phyloP scores from a whole-genome alignment of 805 yeast genomes.

The Cyberlindnera euphorbiiphila region DNA sequence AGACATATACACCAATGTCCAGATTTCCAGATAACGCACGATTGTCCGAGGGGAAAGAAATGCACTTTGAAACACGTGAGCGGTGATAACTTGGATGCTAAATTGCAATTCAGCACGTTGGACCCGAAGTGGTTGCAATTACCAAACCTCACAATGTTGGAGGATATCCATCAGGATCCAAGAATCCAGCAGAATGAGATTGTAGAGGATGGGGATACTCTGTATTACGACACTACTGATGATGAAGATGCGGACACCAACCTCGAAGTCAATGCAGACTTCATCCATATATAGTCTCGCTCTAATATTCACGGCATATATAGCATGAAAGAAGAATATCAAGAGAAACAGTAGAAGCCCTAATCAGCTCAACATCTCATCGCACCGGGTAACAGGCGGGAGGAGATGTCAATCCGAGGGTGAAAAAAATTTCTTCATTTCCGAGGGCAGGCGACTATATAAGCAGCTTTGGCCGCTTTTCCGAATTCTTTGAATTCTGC shows the following conservation, averaged over 20 bases:
- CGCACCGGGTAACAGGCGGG: constrained; percentile 19
- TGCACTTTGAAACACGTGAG: constrained; percentile 53
- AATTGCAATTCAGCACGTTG: constrained; percentile 22
- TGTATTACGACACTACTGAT: constrained; percentile 11
- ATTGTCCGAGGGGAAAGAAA: constrained; percentile 47
- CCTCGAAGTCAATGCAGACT: constrained; percentile 27
- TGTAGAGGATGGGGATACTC: constrained; percentile 12
- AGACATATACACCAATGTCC: constrained; percentile 66
- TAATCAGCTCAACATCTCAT: not conserved
- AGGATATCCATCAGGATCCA: constrained; percentile 21
- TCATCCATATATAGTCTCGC: constrained; percentile 24
- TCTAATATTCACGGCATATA: not conserved
- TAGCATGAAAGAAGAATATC: not conserved
- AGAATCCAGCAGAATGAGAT: constrained; percentile 23
- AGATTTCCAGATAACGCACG: constrained; percentile 58
- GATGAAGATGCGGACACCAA: constrained; percentile 24
- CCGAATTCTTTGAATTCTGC: constrained; percentile 10
- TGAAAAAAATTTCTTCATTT: constrained; percentile 7
- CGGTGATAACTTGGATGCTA: constrained; percentile 25
- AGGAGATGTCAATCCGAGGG: constrained; percentile 1
- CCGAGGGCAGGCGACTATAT: constrained; percentile 26
- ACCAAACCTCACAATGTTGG: constrained; percentile 22
- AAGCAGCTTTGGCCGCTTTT: constrained; percentile 26
- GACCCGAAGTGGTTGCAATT: constrained; percentile 20
- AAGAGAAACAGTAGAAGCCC: not conserved